Evolutionary conservation across 1,139 yeast genomes (phyloP), one percentile per base, ranked within the genome.

Genomic region (Geotrichum fermentans): DNA sequence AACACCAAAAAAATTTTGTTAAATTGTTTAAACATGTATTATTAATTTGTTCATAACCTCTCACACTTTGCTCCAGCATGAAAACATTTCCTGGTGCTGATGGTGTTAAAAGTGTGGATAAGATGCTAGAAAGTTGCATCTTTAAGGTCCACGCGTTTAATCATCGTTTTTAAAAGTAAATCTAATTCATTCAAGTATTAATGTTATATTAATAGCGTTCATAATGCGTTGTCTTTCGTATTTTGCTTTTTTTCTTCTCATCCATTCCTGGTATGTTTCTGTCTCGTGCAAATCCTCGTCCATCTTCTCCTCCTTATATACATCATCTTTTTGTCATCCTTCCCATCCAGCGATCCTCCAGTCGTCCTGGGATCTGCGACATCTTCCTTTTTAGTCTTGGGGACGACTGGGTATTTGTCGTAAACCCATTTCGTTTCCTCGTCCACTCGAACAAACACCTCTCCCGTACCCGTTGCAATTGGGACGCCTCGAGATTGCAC

Each of bases 391-490:
- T 37, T n/a, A 7, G 16, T 5, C n/a, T n/a, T n/a, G n/a, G n/a
- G n/a, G 2, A 14, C 24, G 4, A 41, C 28, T 14, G 45, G 45
- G 35, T 29, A 14, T 51, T 44, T 45, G 38, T 63, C 66, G 46
- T 64, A 63, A 1, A 64, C 65, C 68, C 67, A 64, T 43, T 64
- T 64, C 37, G 61, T 64, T 21, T 57, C 61, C 14, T 52, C 17
- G 41, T 29, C 46, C 5, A 43, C 43, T 29, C 42, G 40, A 22
- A 43, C 41, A 29, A 13, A 24, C 13, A 29, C 10, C 4, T 17
- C 35, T 4, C 43, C 47, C 7, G 28, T 33, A 5, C 18, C 29
- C n/a, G 43, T 38, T 1, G 45, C 53, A 4, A 55, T 51, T 13
- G 52, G 47, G 5, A 58, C 35, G 3, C 47, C 43, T n/a, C 56